Evolutionary conservation across 1,284 basidiomycete species (phyloP).

Genomic region (Boletellus dicymbophilus): DNA sequence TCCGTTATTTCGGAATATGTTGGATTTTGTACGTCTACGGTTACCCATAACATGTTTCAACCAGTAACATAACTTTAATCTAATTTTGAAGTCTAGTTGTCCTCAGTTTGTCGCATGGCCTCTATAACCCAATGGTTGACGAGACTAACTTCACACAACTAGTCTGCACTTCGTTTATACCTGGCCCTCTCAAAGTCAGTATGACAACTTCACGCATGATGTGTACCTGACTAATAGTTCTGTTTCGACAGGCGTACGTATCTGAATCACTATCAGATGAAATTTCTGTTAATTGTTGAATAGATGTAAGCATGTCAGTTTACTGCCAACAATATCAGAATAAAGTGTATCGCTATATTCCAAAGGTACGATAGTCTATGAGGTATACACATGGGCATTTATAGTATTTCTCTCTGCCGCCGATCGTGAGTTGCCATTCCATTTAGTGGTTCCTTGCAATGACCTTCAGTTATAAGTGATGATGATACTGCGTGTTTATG

Average conservation of each 20-base stretch:
- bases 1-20: neutral
- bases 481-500: neutral
- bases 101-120: neutral
- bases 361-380: neutral
- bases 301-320: neutral
- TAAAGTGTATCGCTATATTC: neutral
- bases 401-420: neutral
- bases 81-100: neutral
- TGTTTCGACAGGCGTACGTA: neutral
- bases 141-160: neutral
- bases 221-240: neutral
- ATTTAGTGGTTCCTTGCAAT: neutral
- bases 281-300: neutral
- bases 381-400: neutral
- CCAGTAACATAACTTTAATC: neutral
- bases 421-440: neutral
- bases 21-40: neutral
- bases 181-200: neutral
- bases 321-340: neutral
- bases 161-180: neutral
- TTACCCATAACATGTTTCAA: neutral
- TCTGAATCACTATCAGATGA: neutral
- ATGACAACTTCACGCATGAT: neutral
- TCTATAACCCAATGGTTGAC: neutral
- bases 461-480: neutral